Conservation (phyloP, 2,329 filamentous ascomycete genomes). For the Claviceps africana region DNA sequence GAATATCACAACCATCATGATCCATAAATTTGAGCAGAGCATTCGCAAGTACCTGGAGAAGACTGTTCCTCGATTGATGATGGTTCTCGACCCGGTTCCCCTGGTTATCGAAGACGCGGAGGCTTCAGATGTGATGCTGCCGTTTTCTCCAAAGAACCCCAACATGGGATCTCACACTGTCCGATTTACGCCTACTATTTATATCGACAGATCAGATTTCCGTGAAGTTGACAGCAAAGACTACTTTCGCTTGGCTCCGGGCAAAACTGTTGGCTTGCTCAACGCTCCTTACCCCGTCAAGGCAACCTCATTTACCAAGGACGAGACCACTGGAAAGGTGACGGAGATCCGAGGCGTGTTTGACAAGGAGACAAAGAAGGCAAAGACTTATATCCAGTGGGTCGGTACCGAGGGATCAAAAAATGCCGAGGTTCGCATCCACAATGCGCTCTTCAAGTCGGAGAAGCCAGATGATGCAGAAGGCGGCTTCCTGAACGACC, state of each 20-base stretch:
- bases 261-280: constrained; percentile 62
- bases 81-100: constrained; percentile 73
- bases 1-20: constrained; percentile 63
- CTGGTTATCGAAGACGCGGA: constrained; percentile 71
- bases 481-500: constrained; percentile 69
- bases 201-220: constrained; percentile 76
- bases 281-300: constrained; percentile 59
- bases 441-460: constrained; percentile 75
- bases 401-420: constrained; percentile 52
- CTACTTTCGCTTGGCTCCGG: constrained; percentile 69
- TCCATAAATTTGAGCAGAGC: constrained; percentile 69
- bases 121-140: constrained; percentile 47
- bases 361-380: constrained; percentile 56
- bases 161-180: constrained; percentile 47
- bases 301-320: constrained; percentile 55
- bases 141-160: constrained; percentile 72
- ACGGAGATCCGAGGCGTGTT: constrained; percentile 49
- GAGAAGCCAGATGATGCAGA: constrained; percentile 65
- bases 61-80: constrained; percentile 77
- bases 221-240: constrained; percentile 59
- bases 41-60: constrained; percentile 77
- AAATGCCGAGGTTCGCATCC: constrained; percentile 61
- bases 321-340: constrained; percentile 48
- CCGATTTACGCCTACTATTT: constrained; percentile 61
- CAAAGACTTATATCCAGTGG: constrained; percentile 86